phyloP scores from a whole-genome alignment of 148 eudicot genomes.

The Persicaria tinctoria region DNA sequence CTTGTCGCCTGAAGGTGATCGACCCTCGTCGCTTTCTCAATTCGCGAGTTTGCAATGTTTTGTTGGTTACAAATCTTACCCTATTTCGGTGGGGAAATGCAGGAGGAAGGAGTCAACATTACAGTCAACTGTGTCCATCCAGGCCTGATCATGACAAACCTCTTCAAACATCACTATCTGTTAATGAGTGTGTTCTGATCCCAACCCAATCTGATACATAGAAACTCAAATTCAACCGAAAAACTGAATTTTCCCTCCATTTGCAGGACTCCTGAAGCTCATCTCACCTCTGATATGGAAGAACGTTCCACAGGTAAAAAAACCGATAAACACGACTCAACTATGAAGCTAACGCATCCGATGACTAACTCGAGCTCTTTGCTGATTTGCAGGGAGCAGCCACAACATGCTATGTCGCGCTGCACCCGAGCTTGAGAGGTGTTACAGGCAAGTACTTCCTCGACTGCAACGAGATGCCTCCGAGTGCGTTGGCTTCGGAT shows the following conservation, averaged over 20 bases:
- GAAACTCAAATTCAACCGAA: neutral
- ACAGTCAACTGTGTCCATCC: conserved; percentile 87
- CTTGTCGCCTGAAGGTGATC: conserved; percentile 64
- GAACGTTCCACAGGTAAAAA: conserved; percentile 67
- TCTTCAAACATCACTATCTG: conserved; percentile 45
- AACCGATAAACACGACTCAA: neutral
- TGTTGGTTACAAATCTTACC: neutral
- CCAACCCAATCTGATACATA: neutral
- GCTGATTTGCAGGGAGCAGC: conserved; percentile 54
- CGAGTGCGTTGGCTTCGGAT: conserved; percentile 38
- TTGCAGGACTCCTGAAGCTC: conserved; percentile 40
- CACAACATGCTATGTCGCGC: conserved; percentile 66
- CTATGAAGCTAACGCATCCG: too few relatives aligned
- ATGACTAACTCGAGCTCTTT: too few relatives aligned
- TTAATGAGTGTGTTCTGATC: conserved; percentile 42
- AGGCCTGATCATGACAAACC: conserved; percentile 83
- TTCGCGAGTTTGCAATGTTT: neutral
- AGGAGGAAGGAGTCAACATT: conserved; percentile 79
- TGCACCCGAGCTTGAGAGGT: conserved; percentile 52
- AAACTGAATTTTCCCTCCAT: conserved; percentile 8
- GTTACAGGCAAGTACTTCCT: conserved; percentile 52
- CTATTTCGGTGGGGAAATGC: conserved; percentile 13
- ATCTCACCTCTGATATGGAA: conserved; percentile 56
- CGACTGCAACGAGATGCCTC: conserved; percentile 59
- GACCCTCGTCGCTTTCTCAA: neutral